Conservation (phyloP, 169 alveolate species). For the Babesia bovis region DNA sequence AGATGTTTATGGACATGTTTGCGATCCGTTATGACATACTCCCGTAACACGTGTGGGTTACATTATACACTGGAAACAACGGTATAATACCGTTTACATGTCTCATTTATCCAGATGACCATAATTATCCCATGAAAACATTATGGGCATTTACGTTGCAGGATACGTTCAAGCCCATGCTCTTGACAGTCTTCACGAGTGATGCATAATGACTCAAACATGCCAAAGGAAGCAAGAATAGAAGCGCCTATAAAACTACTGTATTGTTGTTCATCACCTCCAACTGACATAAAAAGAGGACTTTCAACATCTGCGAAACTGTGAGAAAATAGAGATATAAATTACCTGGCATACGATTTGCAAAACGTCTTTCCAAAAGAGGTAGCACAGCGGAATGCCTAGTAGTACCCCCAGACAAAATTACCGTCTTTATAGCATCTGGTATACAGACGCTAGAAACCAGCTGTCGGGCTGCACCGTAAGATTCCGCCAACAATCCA, state of each 20-base stretch:
- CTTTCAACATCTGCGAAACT: neutral
- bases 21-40: no score
- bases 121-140: no score
- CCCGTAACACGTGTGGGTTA: no score
- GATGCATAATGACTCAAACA: constrained; percentile 69
- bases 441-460: constrained; percentile 9
- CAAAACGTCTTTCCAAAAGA: constrained; percentile 62
- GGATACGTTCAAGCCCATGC: constrained; percentile 65
- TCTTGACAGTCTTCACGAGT: constrained; percentile 72
- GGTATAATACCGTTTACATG: no score
- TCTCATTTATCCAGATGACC: no score
- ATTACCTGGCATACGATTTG: constrained; percentile 42
- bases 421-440: constrained; percentile 25
- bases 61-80: no score
- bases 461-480: constrained; percentile 1
- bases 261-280: constrained; percentile 74
- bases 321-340: constrained; percentile 7
- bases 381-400: constrained; percentile 70
- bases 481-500: constrained; percentile 34
- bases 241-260: constrained; percentile 80
- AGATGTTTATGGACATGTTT: no score
- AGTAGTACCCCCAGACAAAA: constrained; percentile 76
- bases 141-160: constrained; percentile 71
- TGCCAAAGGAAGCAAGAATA: constrained; percentile 72
- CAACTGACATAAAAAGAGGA: constrained; percentile 45